Evolutionary conservation across 345 rosid species (phyloP).

Genomic region (Cardamine chenopodiifolia): DNA sequence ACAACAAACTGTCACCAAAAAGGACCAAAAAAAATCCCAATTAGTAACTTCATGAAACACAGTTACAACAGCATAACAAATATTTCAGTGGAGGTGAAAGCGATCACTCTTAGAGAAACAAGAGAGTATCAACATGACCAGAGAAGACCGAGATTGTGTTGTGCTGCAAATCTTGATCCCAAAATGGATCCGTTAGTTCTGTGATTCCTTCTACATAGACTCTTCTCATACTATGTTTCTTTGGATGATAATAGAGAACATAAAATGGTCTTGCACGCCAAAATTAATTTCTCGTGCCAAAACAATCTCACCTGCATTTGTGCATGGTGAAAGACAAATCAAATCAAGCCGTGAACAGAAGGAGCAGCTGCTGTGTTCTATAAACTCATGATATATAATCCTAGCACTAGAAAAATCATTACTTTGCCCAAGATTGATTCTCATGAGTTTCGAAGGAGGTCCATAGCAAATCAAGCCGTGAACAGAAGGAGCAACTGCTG

Average conservation of each 20-base stretch:
- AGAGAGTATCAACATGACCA: neutral
- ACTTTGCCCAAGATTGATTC: no score
- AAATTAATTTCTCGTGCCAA: neutral
- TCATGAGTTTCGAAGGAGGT: no score
- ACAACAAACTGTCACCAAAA: neutral
- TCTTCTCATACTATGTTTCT: constrained; percentile 6
- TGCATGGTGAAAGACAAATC: no score
- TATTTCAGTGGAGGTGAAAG: neutral
- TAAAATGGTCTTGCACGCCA: neutral
- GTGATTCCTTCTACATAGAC: constrained; percentile 5
- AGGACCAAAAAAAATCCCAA: no score
- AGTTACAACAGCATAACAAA: neutral
- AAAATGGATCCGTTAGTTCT: neutral
- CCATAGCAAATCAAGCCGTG: no score
- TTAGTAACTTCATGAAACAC: no score
- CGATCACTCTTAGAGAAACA: neutral
- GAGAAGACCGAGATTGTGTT: neutral
- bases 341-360: no score
- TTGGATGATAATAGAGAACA: constrained; percentile 21
- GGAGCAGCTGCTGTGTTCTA: no score
- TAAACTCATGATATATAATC: no score
- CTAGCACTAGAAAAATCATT: no score
- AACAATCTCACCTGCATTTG: constrained; percentile 12
- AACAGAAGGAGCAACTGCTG: no score
- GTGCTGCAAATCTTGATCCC: neutral